Evolutionary conservation across 441 rosid species (phyloP), one percentile per base, ranked within the genome.

Genomic region (Gossypium trilobum): DNA sequence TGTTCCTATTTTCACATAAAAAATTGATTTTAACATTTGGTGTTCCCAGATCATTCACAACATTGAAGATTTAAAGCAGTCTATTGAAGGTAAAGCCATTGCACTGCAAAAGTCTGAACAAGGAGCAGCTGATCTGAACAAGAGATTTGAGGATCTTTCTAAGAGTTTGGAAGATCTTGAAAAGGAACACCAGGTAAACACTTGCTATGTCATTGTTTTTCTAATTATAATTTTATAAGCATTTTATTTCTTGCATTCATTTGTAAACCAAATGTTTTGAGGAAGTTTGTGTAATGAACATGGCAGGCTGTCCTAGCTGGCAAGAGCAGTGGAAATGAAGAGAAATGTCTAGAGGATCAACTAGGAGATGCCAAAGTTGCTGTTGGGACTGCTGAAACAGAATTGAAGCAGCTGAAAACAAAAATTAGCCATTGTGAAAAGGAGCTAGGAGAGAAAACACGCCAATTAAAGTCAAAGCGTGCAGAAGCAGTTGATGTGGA

Each of bases 261-360:
- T 63, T 64, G 51, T 31, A 57, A 67, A 44, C 50, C 29, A 42
- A 46, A 29, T 78, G 23, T 70, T 58, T 61, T 77, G 77, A 74
- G 77, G 27, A 70, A 50, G 62, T 54, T 22, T 20, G 2, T 10
- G 29, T 69, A 66, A 76, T 72, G 83, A 36, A 80, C 70, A 55
- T 79, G 65, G 67, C 76, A 95, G 98, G 99, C 98, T 19, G 89
- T 95, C 70, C 83, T 91, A 72, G 97, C 96, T 85, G 99, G 99
- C 48, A 95, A 95, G 77, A 95, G 96, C 81, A 88, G 85, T 76
- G 97, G 96, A 29, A 85, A 86, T 79, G 99, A 92, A 78, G 99
- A 92, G 76, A 95, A 95, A 79, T 95, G 98, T 83, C 89, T 95
- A 73, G 95, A 95, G 81, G 98, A 95, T 86, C 99, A 92, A 83